A percentile compares a stretch with the other conserved stretches of the same genome.
Evolutionary conservation across 768 basidiomycete genomes (phyloP).

Genomic region (Mycena latifolia): DNA sequence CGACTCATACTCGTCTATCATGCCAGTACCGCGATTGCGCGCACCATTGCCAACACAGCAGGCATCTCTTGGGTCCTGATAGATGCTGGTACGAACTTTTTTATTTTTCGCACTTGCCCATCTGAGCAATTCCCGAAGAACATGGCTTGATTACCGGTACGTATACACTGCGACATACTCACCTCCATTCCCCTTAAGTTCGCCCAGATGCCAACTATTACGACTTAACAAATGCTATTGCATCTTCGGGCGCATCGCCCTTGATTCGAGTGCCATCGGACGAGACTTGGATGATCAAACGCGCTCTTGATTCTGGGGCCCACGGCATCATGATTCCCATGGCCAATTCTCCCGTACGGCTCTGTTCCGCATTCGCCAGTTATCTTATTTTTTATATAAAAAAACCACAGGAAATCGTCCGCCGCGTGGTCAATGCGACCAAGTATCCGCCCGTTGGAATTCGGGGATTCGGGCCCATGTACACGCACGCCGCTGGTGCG

Average conservation of each 20-base stretch:
- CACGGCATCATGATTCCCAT: slow-evolving; percentile 5
- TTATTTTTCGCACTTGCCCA: not conserved
- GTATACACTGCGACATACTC: not conserved
- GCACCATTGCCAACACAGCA: slow-evolving; percentile 2
- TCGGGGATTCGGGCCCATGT: not conserved
- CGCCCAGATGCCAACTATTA: not conserved
- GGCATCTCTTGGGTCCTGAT: slow-evolving; percentile 22
- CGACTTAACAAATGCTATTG: not conserved
- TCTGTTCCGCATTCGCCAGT: no score
- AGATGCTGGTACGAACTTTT: slow-evolving; percentile 10
- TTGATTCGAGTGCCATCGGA: not conserved
- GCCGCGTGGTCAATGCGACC: not conserved
- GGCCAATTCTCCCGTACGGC: not conserved
- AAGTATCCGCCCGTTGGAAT: not conserved
- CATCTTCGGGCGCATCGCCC: not conserved
- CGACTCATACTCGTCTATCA: not conserved
- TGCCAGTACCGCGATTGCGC: slow-evolving; percentile 10
- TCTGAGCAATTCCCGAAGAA: not conserved
- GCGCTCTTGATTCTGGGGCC: not conserved
- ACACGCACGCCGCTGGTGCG: not conserved
- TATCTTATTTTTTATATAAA: not conserved
- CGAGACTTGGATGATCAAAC: slow-evolving; percentile 2
- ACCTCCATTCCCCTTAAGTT: not conserved
- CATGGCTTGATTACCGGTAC: slow-evolving; percentile 17
- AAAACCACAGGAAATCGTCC: not conserved